A percentile compares a stretch with the other conserved stretches of the same genome.
These are phyloP conservation scores for Marchantia polymorpha DNA, from an alignment of 225 moss, liverwort and hornwort genomes.

Conservation along the genomic window DNA sequence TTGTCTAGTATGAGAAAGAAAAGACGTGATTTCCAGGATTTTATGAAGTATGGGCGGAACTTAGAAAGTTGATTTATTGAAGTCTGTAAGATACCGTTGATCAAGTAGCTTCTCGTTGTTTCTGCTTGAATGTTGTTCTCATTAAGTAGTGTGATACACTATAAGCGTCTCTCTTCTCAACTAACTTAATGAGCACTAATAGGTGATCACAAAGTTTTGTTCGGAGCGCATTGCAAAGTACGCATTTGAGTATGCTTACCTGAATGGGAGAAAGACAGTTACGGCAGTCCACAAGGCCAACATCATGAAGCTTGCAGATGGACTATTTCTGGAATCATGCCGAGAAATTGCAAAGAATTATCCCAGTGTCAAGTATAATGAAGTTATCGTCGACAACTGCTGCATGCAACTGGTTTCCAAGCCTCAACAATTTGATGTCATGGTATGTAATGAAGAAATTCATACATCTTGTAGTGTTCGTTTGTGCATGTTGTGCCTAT, in stretches of 20 bases:
- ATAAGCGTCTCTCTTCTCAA: not conserved
- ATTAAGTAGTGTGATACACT: not conserved
- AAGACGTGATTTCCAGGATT: too few species aligned
- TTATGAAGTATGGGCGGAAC: not conserved
- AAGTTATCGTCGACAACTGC: conserved; percentile 98
- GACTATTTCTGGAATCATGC: conserved; percentile 93
- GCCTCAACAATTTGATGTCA: conserved; percentile 97
- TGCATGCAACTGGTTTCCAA: conserved; percentile 99
- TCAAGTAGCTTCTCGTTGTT: not conserved
- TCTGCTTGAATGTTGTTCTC: not conserved
- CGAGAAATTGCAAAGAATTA: conserved; percentile 89
- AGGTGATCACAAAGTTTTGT: conserved; percentile 99
- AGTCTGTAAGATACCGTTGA: not conserved
- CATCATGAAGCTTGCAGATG: conserved; percentile 99
- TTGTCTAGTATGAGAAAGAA: too few species aligned
- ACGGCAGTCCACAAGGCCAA: conserved; percentile 99
- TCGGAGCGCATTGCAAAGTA: conserved; percentile 98
- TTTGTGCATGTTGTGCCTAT: not conserved
- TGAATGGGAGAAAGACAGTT: conserved; percentile 96
- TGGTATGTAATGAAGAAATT: conserved; percentile 47
- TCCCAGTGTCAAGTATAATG: conserved; percentile 80
- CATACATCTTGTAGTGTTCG: not conserved
- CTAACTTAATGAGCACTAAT: conserved; percentile 38
- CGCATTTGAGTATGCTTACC: conserved; percentile 97
- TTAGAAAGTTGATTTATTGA: not conserved